A percentile compares a stretch with the other conserved stretches of the same genome.
phyloP scores from a whole-genome alignment of 257 asterid species.

The Eucommia ulmoides region DNA sequence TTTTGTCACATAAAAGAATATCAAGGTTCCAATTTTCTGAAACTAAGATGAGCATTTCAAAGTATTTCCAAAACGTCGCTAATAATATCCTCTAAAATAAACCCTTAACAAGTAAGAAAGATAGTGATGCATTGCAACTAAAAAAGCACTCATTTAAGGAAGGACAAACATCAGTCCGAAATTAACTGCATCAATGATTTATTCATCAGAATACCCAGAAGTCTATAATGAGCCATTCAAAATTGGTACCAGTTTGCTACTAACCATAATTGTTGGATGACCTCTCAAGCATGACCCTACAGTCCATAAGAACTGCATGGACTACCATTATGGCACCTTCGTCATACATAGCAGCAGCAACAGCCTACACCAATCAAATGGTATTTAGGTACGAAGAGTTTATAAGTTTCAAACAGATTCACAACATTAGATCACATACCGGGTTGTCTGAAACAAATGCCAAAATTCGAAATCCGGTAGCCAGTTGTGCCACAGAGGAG shows the following conservation, averaged over 20 bases:
- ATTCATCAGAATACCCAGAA: no score
- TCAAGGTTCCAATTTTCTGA: no score
- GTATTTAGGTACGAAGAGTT: conserved; percentile 18
- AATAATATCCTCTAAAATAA: no score
- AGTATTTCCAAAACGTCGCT: no score
- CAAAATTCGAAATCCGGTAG: conserved; percentile 85
- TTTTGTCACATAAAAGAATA: no score
- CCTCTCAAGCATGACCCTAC: conserved; percentile 90
- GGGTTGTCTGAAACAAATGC: conserved; percentile 78
- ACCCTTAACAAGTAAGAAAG: no score
- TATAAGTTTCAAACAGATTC: conserved; percentile 4
- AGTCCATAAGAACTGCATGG: conserved; percentile 87
- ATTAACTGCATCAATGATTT: no score
- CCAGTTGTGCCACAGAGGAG: conserved; percentile 77
- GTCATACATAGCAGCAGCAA: conserved; percentile 77
- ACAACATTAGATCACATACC: conserved; percentile 26
- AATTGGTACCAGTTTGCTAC: conserved; percentile 15
- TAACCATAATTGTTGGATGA: conserved; percentile 83
- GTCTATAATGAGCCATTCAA: background rate
- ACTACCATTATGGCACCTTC: conserved; percentile 95
- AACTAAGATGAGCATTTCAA: no score
- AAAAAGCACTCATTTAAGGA: no score
- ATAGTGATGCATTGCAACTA: no score
- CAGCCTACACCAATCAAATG: conserved; percentile 40
- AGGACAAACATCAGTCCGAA: no score